Base-by-base conservation (phyloP, 78 protist species). In the Emiliania huxleyi region DNA sequence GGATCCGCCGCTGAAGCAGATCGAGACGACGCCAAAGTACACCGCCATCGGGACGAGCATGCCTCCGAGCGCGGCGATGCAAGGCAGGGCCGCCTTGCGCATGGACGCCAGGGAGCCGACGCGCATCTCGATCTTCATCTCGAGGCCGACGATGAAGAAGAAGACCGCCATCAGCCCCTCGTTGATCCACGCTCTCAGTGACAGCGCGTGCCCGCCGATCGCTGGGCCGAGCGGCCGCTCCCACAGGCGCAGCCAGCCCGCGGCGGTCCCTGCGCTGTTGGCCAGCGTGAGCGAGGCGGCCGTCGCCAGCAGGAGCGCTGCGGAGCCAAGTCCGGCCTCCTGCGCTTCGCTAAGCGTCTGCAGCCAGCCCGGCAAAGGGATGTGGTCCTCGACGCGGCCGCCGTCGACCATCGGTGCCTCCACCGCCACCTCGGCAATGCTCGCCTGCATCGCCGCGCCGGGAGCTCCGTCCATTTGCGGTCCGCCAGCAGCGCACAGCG, bases 101-200 rank as follows among this genome's bases (percentile, higher is more conserved):
- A 44, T 6, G 1, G 89, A 29, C 23, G 25, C 22, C 18, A 81
- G 89, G 12, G 56, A 25, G 56, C 89, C 89, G 40, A 44, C 6
- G n/a, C 89, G 89, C 49, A 81, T 15, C 89, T 81, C 56, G 44
- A 23, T 8, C 75, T 62, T 62, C n/a, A 62, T 62, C 23, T 62
- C 75, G 23, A 62, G 75, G 33, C 89, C 89, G 89, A 81, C 89
- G 40, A 81, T 12, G 89, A 81, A 43, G 56, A 81, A 81, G 89
- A 81, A 81, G 56, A 81, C 21, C 22, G 89, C 89, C 89, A 81
- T 81, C 48, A 81, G 89, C 38, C 56, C 89, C 89, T 81, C 89
- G 52, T 81, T 81, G 29, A 43, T 1, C 89, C 89, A 81, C 15
- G 40, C 89, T 2, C 38, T 0, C 2, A 81, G 33, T 23, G 35